Evolutionary conservation across 2,329 filamentous ascomycete species (phyloP), one percentile per base, ranked within the genome.

Genomic region (Colletotrichum paranaense): DNA sequence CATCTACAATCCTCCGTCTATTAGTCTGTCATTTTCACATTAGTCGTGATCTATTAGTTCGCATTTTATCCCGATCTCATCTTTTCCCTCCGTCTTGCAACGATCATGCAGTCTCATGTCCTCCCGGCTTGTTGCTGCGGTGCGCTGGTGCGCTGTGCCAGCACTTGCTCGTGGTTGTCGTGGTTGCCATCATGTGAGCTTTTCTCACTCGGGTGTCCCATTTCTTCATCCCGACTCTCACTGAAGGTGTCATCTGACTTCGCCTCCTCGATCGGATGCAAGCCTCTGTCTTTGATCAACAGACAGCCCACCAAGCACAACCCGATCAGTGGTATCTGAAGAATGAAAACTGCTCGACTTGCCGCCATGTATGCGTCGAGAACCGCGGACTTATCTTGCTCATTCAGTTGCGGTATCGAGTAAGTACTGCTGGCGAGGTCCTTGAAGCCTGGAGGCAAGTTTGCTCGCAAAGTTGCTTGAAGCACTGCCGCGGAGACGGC

Each of bases 401-500:
- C 60, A 35, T 26, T 42, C 1, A 73, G 60, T 3, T 73, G 32
- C 4, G 80, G 78, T 55, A 80, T 71, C 16, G 77, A 74, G 69
- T 82, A 82, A 5, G 80, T 79, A 38, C 75, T 78, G 38, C 71
- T 72, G 30, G 81, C 78, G 16, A 82, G 73, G 65, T 78, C 72
- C 1, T 60, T 62, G 46, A 77, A 80, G 19, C 76, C 73, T 6
- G 67, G 2, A 1, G 81, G 81, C 22, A 83, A 74, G 2, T 76
- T 75, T 0, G 74, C 73, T 26, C 78, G 73, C 16, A 82, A 69
- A 2, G 78, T 75, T 2, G 79, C 80, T 62, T 82, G 82, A 11
- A 83, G 76, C 2, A 91, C 81, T 2, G 88, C 88, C 1, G 88
- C 89, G 0, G 87, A 89, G 9, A 91, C 81, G 0, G 89, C 89